Percentiles rank a stretch among this genome's conserved stretches.
Conservation (phyloP, 106 monocot genomes). For the Triglochin maritima region DNA sequence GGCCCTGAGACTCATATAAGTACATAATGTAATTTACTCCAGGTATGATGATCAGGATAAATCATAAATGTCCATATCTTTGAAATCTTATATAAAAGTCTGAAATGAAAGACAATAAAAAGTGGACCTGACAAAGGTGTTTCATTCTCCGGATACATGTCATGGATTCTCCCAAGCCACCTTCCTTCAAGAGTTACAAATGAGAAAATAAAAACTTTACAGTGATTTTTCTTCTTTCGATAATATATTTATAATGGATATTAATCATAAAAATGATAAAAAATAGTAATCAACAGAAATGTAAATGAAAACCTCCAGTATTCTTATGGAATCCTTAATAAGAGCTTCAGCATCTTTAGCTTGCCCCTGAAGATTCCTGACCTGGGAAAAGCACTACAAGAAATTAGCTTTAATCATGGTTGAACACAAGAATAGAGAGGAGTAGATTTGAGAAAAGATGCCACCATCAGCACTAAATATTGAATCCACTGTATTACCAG, state of each 20-base stretch:
- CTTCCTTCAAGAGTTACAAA: conserved; percentile 40
- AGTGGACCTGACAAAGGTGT: conserved; percentile 57
- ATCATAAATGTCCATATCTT: no score
- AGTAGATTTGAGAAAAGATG: not conserved
- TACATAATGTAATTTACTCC: no score
- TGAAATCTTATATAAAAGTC: no score
- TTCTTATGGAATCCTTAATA: conserved; percentile 74
- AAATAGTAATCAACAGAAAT: not conserved
- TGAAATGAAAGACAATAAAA: no score
- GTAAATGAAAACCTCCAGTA: conserved; percentile 57
- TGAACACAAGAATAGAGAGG: not conserved
- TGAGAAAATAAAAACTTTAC: no score
- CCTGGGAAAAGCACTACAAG: conserved; percentile 21
- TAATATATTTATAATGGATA: not conserved
- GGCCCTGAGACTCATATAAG: no score
- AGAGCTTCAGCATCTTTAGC: conserved; percentile 67
- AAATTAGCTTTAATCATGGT: not conserved
- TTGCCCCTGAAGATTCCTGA: conserved; percentile 64
- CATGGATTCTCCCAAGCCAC: conserved; percentile 64
- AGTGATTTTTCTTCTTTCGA: no score
- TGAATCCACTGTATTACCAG: no score
- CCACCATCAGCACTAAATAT: no score
- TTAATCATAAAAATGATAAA: not conserved
- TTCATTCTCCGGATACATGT: conserved; percentile 66
- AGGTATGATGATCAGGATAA: no score